Evolutionary conservation across 2,329 filamentous ascomycete species (phyloP).

Genomic region (Dothistroma pini): DNA sequence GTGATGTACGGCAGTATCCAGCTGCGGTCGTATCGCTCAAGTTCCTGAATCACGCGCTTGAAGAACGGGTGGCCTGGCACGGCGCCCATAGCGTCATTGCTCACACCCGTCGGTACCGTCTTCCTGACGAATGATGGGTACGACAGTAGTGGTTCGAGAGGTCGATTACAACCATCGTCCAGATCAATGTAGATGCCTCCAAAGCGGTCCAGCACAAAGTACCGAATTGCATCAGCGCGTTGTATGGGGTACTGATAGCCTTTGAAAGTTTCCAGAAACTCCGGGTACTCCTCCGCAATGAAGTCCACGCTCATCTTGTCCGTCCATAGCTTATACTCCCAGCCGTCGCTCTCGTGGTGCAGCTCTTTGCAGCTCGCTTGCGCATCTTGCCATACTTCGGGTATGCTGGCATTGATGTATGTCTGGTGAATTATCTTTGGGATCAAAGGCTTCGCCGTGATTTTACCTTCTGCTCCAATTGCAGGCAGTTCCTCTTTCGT

Average conservation of each 20-base stretch:
- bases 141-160: constrained; percentile 60
- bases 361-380: constrained; percentile 64
- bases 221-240: constrained; percentile 70
- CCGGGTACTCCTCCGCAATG: constrained; percentile 69
- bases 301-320: constrained; percentile 66
- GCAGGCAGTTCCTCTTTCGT: constrained; percentile 62
- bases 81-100: constrained; percentile 75
- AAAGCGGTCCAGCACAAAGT: constrained; percentile 72
- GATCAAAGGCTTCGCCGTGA: constrained; percentile 55
- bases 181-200: constrained; percentile 80
- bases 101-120: constrained; percentile 72
- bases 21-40: constrained; percentile 64
- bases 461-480: constrained; percentile 52
- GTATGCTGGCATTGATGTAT: constrained; percentile 67
- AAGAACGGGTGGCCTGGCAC: constrained; percentile 73
- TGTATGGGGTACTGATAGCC: constrained; percentile 72
- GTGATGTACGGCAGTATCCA: constrained; percentile 72
- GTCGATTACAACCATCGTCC: constrained; percentile 66
- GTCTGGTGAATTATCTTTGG: constrained; percentile 77
- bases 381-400: constrained; percentile 61
- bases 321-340: constrained; percentile 81
- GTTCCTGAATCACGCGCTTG: constrained; percentile 61
- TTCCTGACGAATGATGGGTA: constrained; percentile 69
- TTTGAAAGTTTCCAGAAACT: constrained; percentile 67
- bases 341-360: constrained; percentile 52